Evolutionary conservation across 2,329 filamentous ascomycete species (phyloP).

Genomic region (Colletotrichum orchidophilum): DNA sequence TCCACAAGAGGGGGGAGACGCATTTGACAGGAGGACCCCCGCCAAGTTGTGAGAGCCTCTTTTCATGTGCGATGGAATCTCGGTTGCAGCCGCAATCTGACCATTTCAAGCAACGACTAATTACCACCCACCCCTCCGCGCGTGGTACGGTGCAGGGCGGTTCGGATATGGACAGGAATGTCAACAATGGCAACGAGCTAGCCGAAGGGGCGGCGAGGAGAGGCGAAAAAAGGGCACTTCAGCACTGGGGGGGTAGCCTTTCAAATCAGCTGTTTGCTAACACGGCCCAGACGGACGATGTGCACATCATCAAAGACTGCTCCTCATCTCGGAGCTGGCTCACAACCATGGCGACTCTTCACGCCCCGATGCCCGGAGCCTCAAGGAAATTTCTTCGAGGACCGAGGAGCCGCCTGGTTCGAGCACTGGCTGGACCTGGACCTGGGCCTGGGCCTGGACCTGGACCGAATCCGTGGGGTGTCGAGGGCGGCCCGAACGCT

Average conservation of each 20-base stretch:
- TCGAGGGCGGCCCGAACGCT: constrained; percentile 7
- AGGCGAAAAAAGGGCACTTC: background rate
- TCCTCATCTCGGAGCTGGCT: constrained; percentile 18
- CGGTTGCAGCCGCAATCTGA: constrained; percentile 8
- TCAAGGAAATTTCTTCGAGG: background rate
- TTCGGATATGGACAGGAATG: background rate
- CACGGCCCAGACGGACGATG: background rate
- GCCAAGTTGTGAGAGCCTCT: background rate
- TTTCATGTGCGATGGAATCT: background rate
- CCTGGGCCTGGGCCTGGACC: background rate
- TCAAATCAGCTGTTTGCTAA: background rate
- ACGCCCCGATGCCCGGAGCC: constrained; percentile 1
- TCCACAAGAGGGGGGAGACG: background rate
- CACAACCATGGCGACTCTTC: background rate
- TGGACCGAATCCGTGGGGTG: background rate
- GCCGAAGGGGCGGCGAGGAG: background rate
- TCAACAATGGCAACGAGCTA: background rate
- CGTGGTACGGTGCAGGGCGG: background rate
- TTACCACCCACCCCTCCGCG: background rate
- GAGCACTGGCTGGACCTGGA: background rate
- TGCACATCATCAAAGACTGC: constrained; percentile 2
- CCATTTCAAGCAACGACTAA: background rate
- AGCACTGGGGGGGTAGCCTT: background rate
- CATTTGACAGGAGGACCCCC: background rate
- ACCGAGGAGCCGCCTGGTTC: background rate